Conservation (phyloP, 1,139 yeast species). For the Yamadazyma jaroonii region DNA sequence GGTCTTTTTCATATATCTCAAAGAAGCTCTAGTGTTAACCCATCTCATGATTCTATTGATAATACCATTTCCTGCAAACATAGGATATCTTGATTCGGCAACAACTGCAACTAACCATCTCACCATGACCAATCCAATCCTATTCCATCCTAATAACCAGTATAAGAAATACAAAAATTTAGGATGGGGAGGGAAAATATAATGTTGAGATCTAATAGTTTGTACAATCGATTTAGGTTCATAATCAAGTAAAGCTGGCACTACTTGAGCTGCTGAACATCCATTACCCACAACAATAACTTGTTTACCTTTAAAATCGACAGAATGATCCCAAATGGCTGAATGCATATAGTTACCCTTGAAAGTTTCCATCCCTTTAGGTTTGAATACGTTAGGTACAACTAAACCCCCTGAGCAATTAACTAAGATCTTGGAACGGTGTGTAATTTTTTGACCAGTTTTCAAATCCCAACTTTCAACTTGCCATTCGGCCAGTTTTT, state of each 20-base stretch:
- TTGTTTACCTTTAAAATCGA: conserved; percentile 31
- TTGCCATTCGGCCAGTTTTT: conserved; percentile 35
- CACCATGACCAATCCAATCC: conserved; percentile 25
- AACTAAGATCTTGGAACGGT: conserved; percentile 29
- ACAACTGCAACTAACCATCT: conserved; percentile 26
- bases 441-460: conserved; percentile 29
- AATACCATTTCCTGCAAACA: conserved; percentile 31
- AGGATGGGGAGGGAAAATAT: conserved; percentile 41
- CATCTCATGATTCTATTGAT: conserved; percentile 27
- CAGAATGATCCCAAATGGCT: conserved; percentile 44
- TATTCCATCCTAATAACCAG: conserved; percentile 22
- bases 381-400: conserved; percentile 26
- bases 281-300: conserved; percentile 45
- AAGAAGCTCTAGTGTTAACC: conserved; percentile 19
- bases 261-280: conserved; percentile 43
- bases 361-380: conserved; percentile 39
- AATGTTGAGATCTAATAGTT: conserved; percentile 36
- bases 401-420: conserved; percentile 42
- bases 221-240: conserved; percentile 32
- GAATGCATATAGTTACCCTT: conserved; percentile 49
- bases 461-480: conserved; percentile 29
- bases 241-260: conserved; percentile 32
- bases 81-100: conserved; percentile 37
- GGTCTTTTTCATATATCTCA: conserved; percentile 26
- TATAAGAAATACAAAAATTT: conserved; percentile 20